Evolutionary conservation across 2,329 filamentous ascomycete genomes (phyloP), one percentile per base, ranked within the genome.

Genomic region (Aspergillus sp.): DNA sequence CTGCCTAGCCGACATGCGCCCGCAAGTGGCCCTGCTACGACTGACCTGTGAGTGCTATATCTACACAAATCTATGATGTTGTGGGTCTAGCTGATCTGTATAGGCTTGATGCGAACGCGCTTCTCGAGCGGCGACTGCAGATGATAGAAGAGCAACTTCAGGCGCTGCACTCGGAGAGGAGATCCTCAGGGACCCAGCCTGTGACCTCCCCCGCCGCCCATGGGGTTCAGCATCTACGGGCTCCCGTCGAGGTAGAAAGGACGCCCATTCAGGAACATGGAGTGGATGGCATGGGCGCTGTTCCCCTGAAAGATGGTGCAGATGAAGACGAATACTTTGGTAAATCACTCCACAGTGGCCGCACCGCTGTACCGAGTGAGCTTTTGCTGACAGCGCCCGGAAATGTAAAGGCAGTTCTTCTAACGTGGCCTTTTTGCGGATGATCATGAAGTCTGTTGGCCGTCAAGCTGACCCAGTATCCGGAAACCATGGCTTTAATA

Each of bases 311-410:
- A 47, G 57, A 57, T 40, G 53, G 57, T 4, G 56, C 64, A 21
- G 58, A 62, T 21, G 67, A 64, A 19, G 57, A 66, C n/a, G 68
- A 70, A 58, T 70, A 69, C 52, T 62, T 70, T 14, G 68, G 58
- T 60, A 57, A 8, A 2, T 9, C 12, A 11, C 47, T 23, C 33
- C 31, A 37, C 17, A 17, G 9, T 33, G 11, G 6, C 14, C 25
- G 14, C 21, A 14, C 25, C 39, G 39, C 21, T 52, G 3, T 19
- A 19, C 19, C 2, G 19, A 19, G n/a, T 27, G 17, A 17, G 21
- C 3, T 1, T 6, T 35, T 49, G 1, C 8, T 19, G 33, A 40
- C 37, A 25, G 8, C 14, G 6, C 31, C 27, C 21, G 25, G 17
- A 31, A 33, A 19, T 21, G 31, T 17, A 19, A 46, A 56, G 54